Percentiles rank a stretch among this genome's conserved stretches.
phyloP scores from a whole-genome alignment of 345 rosid species.

The Rhodamnia argentea region DNA sequence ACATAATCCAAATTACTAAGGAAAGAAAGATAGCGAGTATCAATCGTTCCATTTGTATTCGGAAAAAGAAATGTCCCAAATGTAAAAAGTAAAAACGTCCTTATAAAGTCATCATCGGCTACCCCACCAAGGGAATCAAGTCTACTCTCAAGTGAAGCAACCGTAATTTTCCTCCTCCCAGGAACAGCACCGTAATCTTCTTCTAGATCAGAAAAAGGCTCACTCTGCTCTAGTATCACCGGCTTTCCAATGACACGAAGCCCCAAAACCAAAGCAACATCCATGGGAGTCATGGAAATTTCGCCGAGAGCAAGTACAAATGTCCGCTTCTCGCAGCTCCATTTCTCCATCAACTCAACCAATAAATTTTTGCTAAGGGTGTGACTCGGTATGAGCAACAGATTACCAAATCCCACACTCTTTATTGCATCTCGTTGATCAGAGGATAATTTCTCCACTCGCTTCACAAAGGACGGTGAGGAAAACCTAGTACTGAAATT shows the following conservation, averaged over 20 bases:
- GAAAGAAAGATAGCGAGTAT: slow-evolving; percentile 21
- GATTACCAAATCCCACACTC: slow-evolving; percentile 24
- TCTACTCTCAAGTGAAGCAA: slow-evolving; percentile 19
- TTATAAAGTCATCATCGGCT: slow-evolving; percentile 23
- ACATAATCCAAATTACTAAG: slow-evolving; percentile 16
- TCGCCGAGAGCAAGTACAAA: slow-evolving; percentile 13
- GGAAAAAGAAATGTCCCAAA: slow-evolving; percentile 32
- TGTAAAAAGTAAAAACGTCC: slow-evolving; percentile 22
- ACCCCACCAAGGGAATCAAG: slow-evolving; percentile 22
- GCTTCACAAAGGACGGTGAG: slow-evolving; percentile 21
- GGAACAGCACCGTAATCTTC: slow-evolving; percentile 20
- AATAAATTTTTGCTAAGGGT: slow-evolving; percentile 28
- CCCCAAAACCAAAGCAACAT: slow-evolving; percentile 32
- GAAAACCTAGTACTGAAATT: slow-evolving; percentile 32
- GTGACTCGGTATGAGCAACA: slow-evolving; percentile 19
- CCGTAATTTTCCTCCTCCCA: slow-evolving; percentile 23
- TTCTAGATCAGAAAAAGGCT: slow-evolving; percentile 28
- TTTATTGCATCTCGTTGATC: slow-evolving; percentile 16
- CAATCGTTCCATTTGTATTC: slow-evolving; percentile 18
- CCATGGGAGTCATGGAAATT: slow-evolving; percentile 12
- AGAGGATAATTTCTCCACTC: slow-evolving; percentile 20
- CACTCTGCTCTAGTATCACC: slow-evolving; percentile 14
- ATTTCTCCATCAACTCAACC: slow-evolving; percentile 29
- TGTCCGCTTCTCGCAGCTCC: slow-evolving; percentile 14
- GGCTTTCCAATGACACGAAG: slow-evolving; percentile 16